These are phyloP conservation scores for Basipetospora sp. DNA, from an alignment of 2,329 filamentous ascomycete genomes.

Conservation along the genomic window DNA sequence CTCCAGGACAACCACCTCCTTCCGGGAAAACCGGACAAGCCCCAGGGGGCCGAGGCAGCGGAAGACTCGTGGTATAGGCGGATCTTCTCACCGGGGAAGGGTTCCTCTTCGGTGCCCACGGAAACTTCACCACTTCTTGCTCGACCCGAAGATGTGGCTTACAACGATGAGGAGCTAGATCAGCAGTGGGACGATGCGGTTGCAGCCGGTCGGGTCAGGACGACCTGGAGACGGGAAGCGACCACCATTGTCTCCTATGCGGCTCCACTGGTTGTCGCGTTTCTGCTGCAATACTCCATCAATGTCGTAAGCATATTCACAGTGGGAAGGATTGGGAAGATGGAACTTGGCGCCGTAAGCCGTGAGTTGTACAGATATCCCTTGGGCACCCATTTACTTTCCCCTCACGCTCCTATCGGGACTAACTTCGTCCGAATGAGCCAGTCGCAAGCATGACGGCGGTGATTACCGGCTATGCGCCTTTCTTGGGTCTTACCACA, in stretches of 20 bases:
- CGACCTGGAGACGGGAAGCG: constrained; percentile 79
- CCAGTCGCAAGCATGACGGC: constrained; percentile 58
- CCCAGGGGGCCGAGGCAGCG: no score
- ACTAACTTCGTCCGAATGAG: not conserved
- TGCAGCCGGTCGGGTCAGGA: constrained; percentile 63
- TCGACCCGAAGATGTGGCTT: constrained; percentile 14
- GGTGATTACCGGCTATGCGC: constrained; percentile 62
- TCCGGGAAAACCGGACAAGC: no score
- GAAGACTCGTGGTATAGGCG: no score
- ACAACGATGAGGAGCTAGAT: constrained; percentile 44
- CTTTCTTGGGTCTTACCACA: constrained; percentile 75
- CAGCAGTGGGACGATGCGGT: constrained; percentile 79
- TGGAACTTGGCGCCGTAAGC: constrained; percentile 33
- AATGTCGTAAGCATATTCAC: constrained; percentile 72
- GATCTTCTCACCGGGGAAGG: no score
- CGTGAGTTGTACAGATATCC: constrained; percentile 18
- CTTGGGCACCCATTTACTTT: not conserved
- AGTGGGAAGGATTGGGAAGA: constrained; percentile 58
- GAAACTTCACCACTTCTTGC: constrained; percentile 28
- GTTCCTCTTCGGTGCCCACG: not conserved
- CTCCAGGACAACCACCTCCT: constrained; percentile 51
- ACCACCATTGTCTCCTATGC: constrained; percentile 66
- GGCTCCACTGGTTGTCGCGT: constrained; percentile 56
- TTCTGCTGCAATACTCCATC: constrained; percentile 68
- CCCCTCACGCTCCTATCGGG: not conserved